These are phyloP conservation scores for Aureobasidium sp. DNA, from an alignment of 2,329 filamentous ascomycete species.

Conservation along the genomic window DNA sequence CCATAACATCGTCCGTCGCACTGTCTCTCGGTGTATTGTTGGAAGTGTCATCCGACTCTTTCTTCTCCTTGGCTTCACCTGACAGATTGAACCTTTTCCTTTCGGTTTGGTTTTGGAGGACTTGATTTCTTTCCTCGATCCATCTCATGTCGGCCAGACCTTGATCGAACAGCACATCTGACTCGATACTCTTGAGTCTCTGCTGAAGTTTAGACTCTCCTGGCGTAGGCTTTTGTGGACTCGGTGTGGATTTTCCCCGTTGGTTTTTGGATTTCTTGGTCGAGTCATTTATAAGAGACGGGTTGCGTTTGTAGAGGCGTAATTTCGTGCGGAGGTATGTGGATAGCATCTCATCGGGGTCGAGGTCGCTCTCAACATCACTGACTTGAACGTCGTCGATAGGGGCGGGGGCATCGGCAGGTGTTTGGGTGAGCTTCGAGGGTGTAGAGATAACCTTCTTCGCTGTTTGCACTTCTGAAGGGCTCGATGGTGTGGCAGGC, in stretches of 20 bases:
- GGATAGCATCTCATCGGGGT: slow-evolving; percentile 51
- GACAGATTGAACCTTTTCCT: slow-evolving; percentile 25
- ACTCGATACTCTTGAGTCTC: slow-evolving; percentile 71
- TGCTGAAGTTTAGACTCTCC: slow-evolving; percentile 60
- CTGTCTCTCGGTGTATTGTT: slow-evolving; percentile 2
- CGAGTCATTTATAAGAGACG: slow-evolving; percentile 49
- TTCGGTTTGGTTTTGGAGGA: slow-evolving; percentile 35
- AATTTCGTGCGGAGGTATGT: slow-evolving; percentile 70
- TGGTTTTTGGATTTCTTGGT: slow-evolving; percentile 32
- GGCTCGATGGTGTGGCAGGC: background rate
- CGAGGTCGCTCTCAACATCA: slow-evolving; percentile 44
- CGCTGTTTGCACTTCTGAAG: background rate
- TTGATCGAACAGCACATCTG: slow-evolving; percentile 47
- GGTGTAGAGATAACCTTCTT: background rate
- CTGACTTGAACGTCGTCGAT: slow-evolving; percentile 35
- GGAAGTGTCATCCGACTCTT: background rate
- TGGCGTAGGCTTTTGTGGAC: slow-evolving; percentile 25
- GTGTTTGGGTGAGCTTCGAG: background rate
- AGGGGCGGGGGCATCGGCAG: background rate
- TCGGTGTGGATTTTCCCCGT: slow-evolving; percentile 19
- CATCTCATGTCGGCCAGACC: slow-evolving; percentile 41
- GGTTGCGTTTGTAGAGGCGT: slow-evolving; percentile 40
- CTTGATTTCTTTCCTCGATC: slow-evolving; percentile 36
- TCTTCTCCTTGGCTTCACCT: slow-evolving; percentile 13
- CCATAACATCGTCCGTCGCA: slow-evolving; percentile 41